Percentiles rank a stretch among this genome's conserved stretches.
phyloP scores from a whole-genome alignment of 1,139 yeast species.

The Geotrichum restrictum region DNA sequence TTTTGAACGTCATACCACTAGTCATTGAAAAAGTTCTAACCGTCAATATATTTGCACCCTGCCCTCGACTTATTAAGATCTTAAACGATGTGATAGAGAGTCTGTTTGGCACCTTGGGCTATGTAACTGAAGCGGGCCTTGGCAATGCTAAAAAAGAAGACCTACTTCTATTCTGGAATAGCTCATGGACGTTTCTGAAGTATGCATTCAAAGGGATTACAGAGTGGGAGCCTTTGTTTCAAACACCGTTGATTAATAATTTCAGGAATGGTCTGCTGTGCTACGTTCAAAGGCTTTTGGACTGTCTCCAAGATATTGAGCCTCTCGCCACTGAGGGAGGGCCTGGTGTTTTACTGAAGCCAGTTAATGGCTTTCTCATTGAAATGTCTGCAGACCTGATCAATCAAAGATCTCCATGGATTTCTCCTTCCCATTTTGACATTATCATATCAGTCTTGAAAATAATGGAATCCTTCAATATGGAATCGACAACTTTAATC shows the following conservation, averaged over 20 bases:
- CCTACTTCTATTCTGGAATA: conserved; percentile 3
- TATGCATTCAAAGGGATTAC: neutral
- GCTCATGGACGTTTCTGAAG: conserved; percentile 3
- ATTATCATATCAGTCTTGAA: neutral
- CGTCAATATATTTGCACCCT: neutral
- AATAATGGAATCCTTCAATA: neutral
- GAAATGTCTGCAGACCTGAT: no score
- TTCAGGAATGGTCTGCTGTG: neutral
- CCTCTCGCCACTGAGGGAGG: conserved; percentile 1
- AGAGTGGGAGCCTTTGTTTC: no score
- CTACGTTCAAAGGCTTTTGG: neutral
- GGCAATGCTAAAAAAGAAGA: no score
- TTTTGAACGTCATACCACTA: neutral
- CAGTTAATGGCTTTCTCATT: no score
- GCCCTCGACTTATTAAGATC: neutral
- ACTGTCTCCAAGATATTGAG: neutral
- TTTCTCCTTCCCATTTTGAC: neutral
- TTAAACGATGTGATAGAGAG: neutral
- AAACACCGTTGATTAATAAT: no score
- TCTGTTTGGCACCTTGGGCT: neutral
- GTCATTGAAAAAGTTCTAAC: no score
- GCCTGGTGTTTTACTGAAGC: no score
- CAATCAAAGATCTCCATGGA: no score
- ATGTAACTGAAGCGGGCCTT: neutral
- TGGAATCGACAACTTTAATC: neutral